A percentile compares a stretch with the other conserved stretches of the same genome.
phyloP scores from a whole-genome alignment of 441 rosid species.

The Geranium incanum region DNA sequence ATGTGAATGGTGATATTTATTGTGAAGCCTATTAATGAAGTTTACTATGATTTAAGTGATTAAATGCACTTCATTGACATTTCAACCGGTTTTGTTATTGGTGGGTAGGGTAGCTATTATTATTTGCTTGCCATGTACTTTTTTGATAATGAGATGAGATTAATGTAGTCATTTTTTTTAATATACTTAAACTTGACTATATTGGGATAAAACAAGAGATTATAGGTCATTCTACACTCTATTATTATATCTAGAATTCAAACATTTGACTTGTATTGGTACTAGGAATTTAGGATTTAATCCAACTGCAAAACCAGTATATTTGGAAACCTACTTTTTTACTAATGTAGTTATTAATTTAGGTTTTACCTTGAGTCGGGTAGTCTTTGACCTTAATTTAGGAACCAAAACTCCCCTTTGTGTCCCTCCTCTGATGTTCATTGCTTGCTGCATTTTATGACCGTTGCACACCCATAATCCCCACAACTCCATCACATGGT shows the following conservation, averaged over 20 bases:
- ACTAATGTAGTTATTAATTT: neutral
- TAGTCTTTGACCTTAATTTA: no score
- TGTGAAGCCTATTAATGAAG: neutral
- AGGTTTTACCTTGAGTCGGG: neutral
- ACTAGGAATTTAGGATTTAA: neutral
- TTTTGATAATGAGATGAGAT: no score
- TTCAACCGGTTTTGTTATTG: neutral
- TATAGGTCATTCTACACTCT: no score
- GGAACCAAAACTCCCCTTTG: no score
- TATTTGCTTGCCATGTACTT: neutral
- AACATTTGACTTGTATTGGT: no score
- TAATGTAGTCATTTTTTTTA: no score
- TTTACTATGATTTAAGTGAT: neutral
- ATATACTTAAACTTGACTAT: no score
- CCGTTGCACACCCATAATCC: neutral
- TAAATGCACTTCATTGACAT: neutral
- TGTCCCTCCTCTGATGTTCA: neutral
- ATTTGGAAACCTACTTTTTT: neutral
- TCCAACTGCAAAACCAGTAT: neutral
- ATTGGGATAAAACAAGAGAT: no score
- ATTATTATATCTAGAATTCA: no score
- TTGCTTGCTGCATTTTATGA: neutral
- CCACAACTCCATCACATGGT: constrained; percentile 4
- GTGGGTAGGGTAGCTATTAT: neutral
- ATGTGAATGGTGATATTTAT: neutral